These are phyloP conservation scores for Fusarium drepaniforme DNA, from an alignment of 2,329 filamentous ascomycete genomes.

Conservation along the genomic window DNA sequence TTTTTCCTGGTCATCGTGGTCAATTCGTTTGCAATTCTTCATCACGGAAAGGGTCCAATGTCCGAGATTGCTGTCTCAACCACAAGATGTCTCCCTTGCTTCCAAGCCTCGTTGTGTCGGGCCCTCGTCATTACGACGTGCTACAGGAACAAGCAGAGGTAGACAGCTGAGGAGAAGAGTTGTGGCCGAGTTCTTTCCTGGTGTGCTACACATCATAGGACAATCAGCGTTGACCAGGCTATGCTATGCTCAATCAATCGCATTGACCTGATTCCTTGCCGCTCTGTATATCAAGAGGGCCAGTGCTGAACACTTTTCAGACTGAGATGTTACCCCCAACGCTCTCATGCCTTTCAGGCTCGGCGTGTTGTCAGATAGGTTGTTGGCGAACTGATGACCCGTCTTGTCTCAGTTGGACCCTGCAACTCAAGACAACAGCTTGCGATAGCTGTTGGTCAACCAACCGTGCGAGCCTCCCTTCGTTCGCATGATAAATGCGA, in stretches of 20 bases:
- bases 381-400: neutral
- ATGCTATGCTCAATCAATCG: neutral
- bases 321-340: neutral
- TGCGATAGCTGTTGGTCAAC: neutral
- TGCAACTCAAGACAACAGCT: neutral
- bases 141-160: constrained; percentile 16
- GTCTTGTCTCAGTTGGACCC: constrained; percentile 12
- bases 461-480: constrained; percentile 16
- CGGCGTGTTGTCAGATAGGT: neutral
- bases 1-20: constrained; percentile 2
- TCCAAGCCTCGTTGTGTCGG: constrained; percentile 11
- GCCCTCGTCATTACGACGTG: constrained; percentile 27
- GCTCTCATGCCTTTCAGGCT: neutral
- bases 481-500: neutral
- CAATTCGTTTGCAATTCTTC: neutral
- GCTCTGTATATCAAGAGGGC: neutral
- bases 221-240: neutral
- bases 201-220: constrained; percentile 11
- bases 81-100: constrained; percentile 29
- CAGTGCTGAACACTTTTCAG: neutral
- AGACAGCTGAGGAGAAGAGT: constrained; percentile 21
- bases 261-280: constrained; percentile 4
- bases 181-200: constrained; percentile 15
- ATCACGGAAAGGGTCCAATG: constrained; percentile 6
- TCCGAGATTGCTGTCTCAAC: constrained; percentile 27